Base-by-base conservation (phyloP, 2,329 filamentous ascomycete species). In the Alternaria triticimaculans region DNA sequence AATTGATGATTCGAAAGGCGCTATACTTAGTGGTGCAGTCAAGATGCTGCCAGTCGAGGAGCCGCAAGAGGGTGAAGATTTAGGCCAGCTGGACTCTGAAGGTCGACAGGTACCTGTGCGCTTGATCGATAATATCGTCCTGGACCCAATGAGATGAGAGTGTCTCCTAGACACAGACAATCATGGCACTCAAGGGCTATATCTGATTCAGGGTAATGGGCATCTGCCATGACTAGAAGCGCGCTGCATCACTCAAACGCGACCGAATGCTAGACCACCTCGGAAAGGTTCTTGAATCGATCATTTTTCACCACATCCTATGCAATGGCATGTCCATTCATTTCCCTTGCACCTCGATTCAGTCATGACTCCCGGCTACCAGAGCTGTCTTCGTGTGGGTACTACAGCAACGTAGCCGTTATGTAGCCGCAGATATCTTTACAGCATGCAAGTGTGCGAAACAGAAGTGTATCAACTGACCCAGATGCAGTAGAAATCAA, bases 61-160 rank as follows among this genome's bases (percentile, higher is more conserved):
- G 55, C 85, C 90, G 1, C 85, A 84, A 53, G 82, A 88, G 6
- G 92, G 87, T 0, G 94, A 98, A 78, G 89, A 94, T 68, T 80
- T 84, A 26, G 88, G 87, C 3, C 90, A 94, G 69, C 79, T 84
- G 28, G 88, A 87, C 5, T 80, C 94, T 25, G 94, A 94, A 4
- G 88, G 87, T 59, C 90, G 89, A 4, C 90, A 90, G 2, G 92
- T 92, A 15, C 79, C 89, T 1, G 96, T 99, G 51, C 86, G 96
- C 65, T 82, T 99, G 80, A 97, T 99, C 78, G 96, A 99, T 77
- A 99, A 99, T 75, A 90, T 98, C 68, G 90, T 97, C n/a, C 62
- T 84, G 46, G 68, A 76, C 44, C 75, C 77, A 33, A 63, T 72
- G 48, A 62, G 62, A 65, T 69, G 30, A 64, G 33, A 41, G 46